These are phyloP conservation scores for Wickerhamomyces rabaulensis DNA, from an alignment of 805 yeast species.

Conservation along the genomic window DNA sequence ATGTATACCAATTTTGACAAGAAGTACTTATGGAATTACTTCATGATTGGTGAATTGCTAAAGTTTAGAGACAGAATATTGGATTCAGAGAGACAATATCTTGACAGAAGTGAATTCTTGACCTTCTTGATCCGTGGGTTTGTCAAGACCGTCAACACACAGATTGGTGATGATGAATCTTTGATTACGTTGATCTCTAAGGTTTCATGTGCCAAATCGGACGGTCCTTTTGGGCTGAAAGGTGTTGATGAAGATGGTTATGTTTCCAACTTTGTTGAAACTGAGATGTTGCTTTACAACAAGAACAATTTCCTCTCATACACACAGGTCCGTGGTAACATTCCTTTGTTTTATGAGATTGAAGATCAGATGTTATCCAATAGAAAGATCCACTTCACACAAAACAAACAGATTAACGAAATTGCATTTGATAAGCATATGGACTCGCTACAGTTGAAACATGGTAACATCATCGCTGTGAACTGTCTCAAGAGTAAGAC, in stretches of 20 bases:
- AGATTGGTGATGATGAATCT: conserved; percentile 18
- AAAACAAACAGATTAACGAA: conserved; percentile 80
- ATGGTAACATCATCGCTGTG: conserved; percentile 81
- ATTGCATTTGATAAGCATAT: conserved; percentile 84
- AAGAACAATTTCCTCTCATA: conserved; percentile 56
- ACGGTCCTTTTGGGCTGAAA: conserved; percentile 77
- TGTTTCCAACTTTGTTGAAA: conserved; percentile 87
- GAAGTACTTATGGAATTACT: conserved; percentile 88
- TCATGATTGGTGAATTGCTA: conserved; percentile 74
- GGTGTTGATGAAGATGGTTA: conserved; percentile 92
- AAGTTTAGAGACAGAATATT: conserved; percentile 67
- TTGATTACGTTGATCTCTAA: conserved; percentile 77
- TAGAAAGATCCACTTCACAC: conserved; percentile 74
- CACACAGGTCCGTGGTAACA: conserved; percentile 84
- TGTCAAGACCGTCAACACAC: conserved; percentile 59
- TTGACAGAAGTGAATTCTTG: conserved; percentile 68
- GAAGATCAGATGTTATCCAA: conserved; percentile 65
- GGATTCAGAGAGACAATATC: conserved; percentile 43
- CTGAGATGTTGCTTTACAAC: conserved; percentile 69
- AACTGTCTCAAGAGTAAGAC: conserved; percentile 67
- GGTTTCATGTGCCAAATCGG: conserved; percentile 85
- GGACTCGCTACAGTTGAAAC: conserved; percentile 58
- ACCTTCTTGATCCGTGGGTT: conserved; percentile 89
- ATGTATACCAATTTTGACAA: conserved; percentile 52
- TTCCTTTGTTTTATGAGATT: conserved; percentile 94